Evolutionary conservation across 1,284 basidiomycete genomes (phyloP), one percentile per base, ranked within the genome.

Genomic region (Puccinia horiana): DNA sequence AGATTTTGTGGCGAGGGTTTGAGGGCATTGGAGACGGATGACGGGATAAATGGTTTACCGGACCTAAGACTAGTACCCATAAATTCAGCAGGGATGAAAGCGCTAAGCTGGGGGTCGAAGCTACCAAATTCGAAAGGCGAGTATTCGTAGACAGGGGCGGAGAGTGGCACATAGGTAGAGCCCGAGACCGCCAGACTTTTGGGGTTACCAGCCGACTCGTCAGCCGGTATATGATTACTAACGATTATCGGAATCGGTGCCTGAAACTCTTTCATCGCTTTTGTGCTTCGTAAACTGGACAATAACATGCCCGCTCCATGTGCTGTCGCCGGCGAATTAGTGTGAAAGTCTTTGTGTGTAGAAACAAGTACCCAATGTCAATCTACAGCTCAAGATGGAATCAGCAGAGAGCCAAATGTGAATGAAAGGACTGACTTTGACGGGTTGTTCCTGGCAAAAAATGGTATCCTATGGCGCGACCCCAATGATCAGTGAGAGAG

Each of bases 61-160:
- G 86, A 85, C 76, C 85, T 85, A 40, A 88, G 61, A 32, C 72
- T 37, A 0, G 86, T 87, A 14, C 88, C 88, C 32, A 88, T 83
- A 83, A 87, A 88, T 83, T 88, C 84, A 16, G 87, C 81, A 16
- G 86, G 85, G 16, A 86, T 81, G 74, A 87, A 86, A 1, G 84
- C 85, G 16, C 85, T 81, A 1, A 87, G 81, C n/a, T 76, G 83
- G 16, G 85, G 87, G 42, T 88, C 87, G 88, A 88, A 90, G 0
- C 87, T 86, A 3, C 89, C 89, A 76, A 88, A 89, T 84, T 89
- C 88, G 81, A 85, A 87, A 0, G 88, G 88, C 0, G 86, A 89
- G 78, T 88, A 88, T 83, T 90, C 89, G 85, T 87, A 89, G 18
- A 87, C 84, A 11, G 88, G 87, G 1, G 87, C 49, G 23, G 77